phyloP scores from a whole-genome alignment of 495 filamentous ascomycete species.

The Penicillium parvum region DNA sequence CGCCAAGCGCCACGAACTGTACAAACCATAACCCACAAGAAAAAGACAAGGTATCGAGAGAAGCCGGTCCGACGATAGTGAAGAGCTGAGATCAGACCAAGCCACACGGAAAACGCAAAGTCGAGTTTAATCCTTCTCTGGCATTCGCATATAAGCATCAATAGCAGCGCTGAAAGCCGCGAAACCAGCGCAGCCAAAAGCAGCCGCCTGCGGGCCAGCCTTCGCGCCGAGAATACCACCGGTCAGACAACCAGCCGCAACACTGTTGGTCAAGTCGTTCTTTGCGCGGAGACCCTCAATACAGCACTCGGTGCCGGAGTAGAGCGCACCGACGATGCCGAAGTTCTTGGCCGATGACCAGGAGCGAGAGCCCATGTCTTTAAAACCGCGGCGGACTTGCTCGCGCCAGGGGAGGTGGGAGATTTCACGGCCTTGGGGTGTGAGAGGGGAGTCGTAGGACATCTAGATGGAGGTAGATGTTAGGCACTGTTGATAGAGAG shows the following conservation, averaged over 20 bases:
- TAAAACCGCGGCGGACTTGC: constrained; percentile 79
- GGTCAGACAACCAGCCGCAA: constrained; percentile 84
- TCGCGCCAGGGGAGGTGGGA: constrained; percentile 71
- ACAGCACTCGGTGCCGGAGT: constrained; percentile 88
- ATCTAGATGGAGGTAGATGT: constrained; percentile 50
- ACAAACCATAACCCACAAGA: constrained; percentile 18
- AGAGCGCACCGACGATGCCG: constrained; percentile 83
- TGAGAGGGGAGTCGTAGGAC: constrained; percentile 83
- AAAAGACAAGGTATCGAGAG: not conserved
- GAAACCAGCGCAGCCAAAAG: constrained; percentile 87
- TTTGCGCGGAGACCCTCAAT: constrained; percentile 89
- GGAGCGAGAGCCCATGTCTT: constrained; percentile 85
- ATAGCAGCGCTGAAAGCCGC: constrained; percentile 94
- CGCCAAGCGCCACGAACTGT: constrained; percentile 22
- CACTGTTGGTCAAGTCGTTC: constrained; percentile 87
- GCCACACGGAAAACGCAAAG: not conserved
- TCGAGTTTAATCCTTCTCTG: constrained; percentile 26
- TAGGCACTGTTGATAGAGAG: not conserved
- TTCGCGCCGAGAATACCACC: constrained; percentile 79
- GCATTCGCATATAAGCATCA: constrained; percentile 82
- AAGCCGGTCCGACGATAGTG: not conserved
- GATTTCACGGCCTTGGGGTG: constrained; percentile 58
- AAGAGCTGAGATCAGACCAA: not conserved
- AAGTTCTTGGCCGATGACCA: constrained; percentile 92
- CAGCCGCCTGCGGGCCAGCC: constrained; percentile 87